These are phyloP conservation scores for Termitomyces bulborhizus DNA, from an alignment of 768 basidiomycete genomes.

Conservation along the genomic window DNA sequence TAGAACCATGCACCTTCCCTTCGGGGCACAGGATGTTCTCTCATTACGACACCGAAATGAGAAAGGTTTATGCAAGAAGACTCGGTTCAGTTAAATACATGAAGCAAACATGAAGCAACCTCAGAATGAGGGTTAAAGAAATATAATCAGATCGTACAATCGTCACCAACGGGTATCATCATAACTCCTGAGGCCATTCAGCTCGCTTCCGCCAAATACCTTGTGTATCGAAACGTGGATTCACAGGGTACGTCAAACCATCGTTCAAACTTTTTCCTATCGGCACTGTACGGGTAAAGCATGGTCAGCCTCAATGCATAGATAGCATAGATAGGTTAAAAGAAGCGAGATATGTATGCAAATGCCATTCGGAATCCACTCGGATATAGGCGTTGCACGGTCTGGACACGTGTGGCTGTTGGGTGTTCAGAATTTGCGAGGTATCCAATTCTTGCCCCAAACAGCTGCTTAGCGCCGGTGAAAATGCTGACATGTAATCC, in stretches of 20 bases:
- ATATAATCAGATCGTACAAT: neutral
- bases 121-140: neutral
- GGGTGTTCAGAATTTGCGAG: neutral
- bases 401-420: neutral
- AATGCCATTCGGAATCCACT: slow-evolving; percentile 10
- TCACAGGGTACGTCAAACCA: slow-evolving; percentile 58
- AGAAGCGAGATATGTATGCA: slow-evolving; percentile 2
- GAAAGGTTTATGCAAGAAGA: neutral
- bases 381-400: slow-evolving; percentile 5
- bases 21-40: neutral
- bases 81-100: neutral
- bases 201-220: slow-evolving; percentile 60
- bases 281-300: slow-evolving; percentile 41
- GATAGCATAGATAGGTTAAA: slow-evolving; percentile 5
- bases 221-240: slow-evolving; percentile 66
- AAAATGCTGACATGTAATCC: neutral
- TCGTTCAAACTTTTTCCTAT: slow-evolving; percentile 42
- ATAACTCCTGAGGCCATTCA: slow-evolving; percentile 68
- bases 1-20: neutral
- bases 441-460: neutral
- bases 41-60: neutral
- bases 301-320: slow-evolving; percentile 17
- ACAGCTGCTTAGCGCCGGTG: neutral
- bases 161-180: slow-evolving; percentile 20
- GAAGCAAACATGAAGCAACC: neutral